phyloP scores from a whole-genome alignment of 208 protist genomes.

The Leptomonas pyrrhocoris region DNA sequence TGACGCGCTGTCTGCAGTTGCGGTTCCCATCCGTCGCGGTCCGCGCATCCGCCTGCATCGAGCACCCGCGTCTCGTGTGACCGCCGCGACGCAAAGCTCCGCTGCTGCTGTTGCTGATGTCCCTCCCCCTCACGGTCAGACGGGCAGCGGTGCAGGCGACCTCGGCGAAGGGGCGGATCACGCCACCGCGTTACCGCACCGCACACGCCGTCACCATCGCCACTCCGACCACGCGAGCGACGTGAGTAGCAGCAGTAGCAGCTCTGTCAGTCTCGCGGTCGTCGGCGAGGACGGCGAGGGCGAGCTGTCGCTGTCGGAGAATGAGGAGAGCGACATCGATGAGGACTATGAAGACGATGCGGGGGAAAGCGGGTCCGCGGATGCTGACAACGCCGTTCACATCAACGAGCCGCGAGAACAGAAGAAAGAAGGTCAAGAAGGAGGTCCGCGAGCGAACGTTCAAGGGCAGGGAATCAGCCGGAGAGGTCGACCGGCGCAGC shows the following conservation, averaged over 20 bases:
- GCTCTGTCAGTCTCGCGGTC: conserved; percentile 14
- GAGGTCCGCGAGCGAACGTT: too few relatives aligned
- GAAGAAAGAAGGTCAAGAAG: background rate
- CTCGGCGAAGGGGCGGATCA: background rate
- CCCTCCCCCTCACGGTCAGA: too few relatives aligned
- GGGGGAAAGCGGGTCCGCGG: background rate
- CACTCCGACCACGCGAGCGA: background rate
- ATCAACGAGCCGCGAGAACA: background rate
- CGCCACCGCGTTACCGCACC: background rate
- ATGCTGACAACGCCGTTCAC: background rate
- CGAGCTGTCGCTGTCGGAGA: conserved; percentile 5
- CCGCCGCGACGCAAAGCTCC: background rate
- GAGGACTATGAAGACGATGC: background rate
- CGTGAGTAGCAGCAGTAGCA: conserved; percentile 17
- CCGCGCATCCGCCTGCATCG: conserved; percentile 2
- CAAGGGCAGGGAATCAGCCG: too few relatives aligned
- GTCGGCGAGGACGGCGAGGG: conserved; percentile 6
- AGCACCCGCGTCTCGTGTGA: background rate
- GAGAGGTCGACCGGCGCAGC: too few relatives aligned
- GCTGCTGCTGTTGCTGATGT: background rate
- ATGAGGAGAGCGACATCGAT: background rate
- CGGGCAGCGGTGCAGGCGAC: background rate
- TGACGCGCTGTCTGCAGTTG: background rate
- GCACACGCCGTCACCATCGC: background rate
- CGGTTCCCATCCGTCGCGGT: conserved; percentile 5